Percentiles rank a stretch among this genome's conserved stretches.
phyloP scores from a whole-genome alignment of 1,284 basidiomycete genomes.

The Xerocomus amazonicus region DNA sequence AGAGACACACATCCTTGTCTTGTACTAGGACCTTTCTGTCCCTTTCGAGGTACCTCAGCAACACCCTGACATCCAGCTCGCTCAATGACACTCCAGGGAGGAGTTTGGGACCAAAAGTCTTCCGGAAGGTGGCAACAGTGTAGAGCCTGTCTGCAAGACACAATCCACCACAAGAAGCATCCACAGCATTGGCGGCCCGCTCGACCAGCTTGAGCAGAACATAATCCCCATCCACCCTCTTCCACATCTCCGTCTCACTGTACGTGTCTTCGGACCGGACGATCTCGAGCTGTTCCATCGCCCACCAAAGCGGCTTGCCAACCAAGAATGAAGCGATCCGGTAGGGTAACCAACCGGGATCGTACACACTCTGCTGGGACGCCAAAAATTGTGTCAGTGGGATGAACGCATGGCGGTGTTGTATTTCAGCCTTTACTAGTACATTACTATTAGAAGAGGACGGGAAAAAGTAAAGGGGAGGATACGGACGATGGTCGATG shows the following conservation, averaged over 20 bases:
- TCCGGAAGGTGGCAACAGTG: conserved; percentile 58
- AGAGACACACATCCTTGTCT: conserved; percentile 56
- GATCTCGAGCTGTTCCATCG: conserved; percentile 72
- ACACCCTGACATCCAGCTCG: conserved; percentile 62
- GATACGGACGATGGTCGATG: conserved; percentile 67
- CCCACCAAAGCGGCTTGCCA: conserved; percentile 84
- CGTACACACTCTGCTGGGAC: conserved; percentile 61
- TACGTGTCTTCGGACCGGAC: conserved; percentile 57
- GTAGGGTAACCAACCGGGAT: conserved; percentile 63
- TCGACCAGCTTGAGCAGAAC: conserved; percentile 68
- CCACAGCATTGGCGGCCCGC: conserved; percentile 58
- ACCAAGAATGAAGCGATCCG: conserved; percentile 70
- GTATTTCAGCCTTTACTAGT: conserved; percentile 65
- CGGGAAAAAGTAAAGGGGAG: not conserved
- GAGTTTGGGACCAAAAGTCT: conserved; percentile 50
- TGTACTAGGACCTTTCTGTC: conserved; percentile 64
- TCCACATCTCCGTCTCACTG: conserved; percentile 66
- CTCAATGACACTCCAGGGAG: conserved; percentile 45
- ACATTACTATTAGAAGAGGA: conserved; percentile 21
- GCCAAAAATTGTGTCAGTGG: conserved; percentile 57
- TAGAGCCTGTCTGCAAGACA: conserved; percentile 65
- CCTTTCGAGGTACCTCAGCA: conserved; percentile 76
- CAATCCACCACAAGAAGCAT: conserved; percentile 50
- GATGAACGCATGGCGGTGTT: conserved; percentile 43
- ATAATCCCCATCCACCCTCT: conserved; percentile 65